Evolutionary conservation across 2,329 filamentous ascomycete genomes (phyloP).

Genomic region (Xylariaceae sp.): DNA sequence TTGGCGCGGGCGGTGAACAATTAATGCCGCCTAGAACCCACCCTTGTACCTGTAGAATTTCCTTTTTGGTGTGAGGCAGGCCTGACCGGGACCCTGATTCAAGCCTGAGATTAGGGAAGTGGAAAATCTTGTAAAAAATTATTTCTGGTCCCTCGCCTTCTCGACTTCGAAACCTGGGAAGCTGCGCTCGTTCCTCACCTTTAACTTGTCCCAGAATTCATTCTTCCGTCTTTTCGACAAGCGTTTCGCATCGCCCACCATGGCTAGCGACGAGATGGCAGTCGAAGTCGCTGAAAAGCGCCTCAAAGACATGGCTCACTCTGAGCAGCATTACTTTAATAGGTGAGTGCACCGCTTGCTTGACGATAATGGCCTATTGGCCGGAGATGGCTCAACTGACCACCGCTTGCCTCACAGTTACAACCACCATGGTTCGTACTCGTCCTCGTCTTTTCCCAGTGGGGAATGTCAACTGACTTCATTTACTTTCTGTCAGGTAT

Average conservation of each 20-base stretch:
- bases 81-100: constrained; percentile 14
- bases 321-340: constrained; percentile 99
- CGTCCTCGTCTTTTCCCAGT: constrained; percentile 27
- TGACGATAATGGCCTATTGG: background rate
- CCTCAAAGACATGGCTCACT: constrained; percentile 75
- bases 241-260: constrained; percentile 14
- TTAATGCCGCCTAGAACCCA: constrained; percentile 15
- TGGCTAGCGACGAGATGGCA: constrained; percentile 46
- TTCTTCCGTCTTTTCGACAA: constrained; percentile 5
- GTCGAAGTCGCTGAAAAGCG: constrained; percentile 55
- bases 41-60: constrained; percentile 15
- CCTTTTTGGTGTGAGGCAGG: constrained; percentile 17
- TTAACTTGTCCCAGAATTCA: constrained; percentile 9
- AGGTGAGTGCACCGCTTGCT: constrained; percentile 52
- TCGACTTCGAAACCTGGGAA: constrained; percentile 13
- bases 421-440: constrained; percentile 82
- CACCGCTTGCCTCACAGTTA: constrained; percentile 54
- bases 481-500: constrained; percentile 55
- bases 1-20: constrained; percentile 19
- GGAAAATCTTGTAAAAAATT: constrained; percentile 9
- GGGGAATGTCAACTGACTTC: constrained; percentile 21
- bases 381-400: constrained; percentile 20
- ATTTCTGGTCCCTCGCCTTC: background rate
- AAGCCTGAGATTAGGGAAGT: constrained; percentile 9
- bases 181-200: constrained; percentile 14